Conservation (phyloP, 2,329 filamentous ascomycete species). For the Onygenales sp. region DNA sequence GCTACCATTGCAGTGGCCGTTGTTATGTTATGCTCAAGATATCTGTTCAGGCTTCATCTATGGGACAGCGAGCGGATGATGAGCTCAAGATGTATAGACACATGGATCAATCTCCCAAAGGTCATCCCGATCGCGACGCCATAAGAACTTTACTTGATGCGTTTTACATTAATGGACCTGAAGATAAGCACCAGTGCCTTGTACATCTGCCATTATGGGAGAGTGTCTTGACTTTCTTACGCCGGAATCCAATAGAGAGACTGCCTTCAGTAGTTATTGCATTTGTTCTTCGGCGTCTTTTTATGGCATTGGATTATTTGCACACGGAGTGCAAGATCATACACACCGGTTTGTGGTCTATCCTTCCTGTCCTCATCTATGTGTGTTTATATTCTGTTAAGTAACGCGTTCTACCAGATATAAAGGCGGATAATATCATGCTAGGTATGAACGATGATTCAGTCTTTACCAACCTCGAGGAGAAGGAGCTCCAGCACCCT, state of each 20-base stretch:
- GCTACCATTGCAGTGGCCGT: slow-evolving; percentile 11
- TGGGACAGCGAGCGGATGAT: slow-evolving; percentile 20
- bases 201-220: slow-evolving; percentile 15
- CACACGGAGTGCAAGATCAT: slow-evolving; percentile 39
- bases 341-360: slow-evolving; percentile 33
- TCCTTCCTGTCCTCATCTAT: slow-evolving; percentile 1
- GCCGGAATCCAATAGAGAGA: slow-evolving; percentile 9
- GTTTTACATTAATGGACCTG: slow-evolving; percentile 18
- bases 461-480: slow-evolving; percentile 31
- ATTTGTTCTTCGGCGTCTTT: slow-evolving; percentile 18
- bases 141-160: slow-evolving; percentile 11
- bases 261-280: slow-evolving; percentile 8
- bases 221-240: slow-evolving; percentile 10
- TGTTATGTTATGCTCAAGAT: slow-evolving; percentile 24
- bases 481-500: slow-evolving; percentile 32
- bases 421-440: slow-evolving; percentile 42
- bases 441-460: slow-evolving; percentile 32
- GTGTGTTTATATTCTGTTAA: slow-evolving; percentile 8
- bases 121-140: slow-evolving; percentile 15
- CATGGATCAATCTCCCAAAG: slow-evolving; percentile 18
- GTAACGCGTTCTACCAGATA: slow-evolving; percentile 20
- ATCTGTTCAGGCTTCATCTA: slow-evolving; percentile 16
- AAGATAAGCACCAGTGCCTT: slow-evolving; percentile 16
- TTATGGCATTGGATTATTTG: slow-evolving; percentile 37
- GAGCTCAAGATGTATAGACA: slow-evolving; percentile 36